These are phyloP conservation scores for Exophiala sp. DNA, from an alignment of 2,329 filamentous ascomycete species.

Conservation along the genomic window DNA sequence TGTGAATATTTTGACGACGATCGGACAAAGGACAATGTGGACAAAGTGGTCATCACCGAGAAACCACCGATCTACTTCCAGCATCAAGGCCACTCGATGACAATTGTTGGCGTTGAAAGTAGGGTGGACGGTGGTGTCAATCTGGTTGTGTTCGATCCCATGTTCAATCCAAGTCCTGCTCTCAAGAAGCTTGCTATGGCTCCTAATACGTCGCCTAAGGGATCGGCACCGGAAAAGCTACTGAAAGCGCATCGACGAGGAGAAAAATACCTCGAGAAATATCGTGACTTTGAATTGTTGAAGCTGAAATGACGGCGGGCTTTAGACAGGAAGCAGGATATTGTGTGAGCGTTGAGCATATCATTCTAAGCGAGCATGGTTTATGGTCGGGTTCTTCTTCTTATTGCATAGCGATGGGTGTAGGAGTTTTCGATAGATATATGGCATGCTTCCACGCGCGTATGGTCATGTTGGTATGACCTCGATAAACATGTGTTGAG, in stretches of 20 bases:
- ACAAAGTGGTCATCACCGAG: constrained; percentile 67
- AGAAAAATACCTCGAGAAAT: constrained; percentile 63
- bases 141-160: constrained; percentile 84
- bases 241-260: constrained; percentile 73
- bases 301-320: constrained; percentile 48
- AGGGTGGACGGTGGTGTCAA: constrained; percentile 59
- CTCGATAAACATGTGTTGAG: no score
- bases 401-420: constrained; percentile 16
- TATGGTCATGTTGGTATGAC: no score
- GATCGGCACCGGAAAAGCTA: constrained; percentile 50
- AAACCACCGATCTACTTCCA: constrained; percentile 88
- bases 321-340: not conserved
- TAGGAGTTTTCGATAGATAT: not conserved
- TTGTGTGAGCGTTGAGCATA: not conserved
- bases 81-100: constrained; percentile 83
- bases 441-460: no score
- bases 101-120: constrained; percentile 79
- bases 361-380: constrained; percentile 1
- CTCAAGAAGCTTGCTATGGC: constrained; percentile 54
- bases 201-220: constrained; percentile 38
- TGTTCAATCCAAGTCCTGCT: constrained; percentile 65
- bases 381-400: not conserved
- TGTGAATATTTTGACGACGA: constrained; percentile 67
- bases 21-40: constrained; percentile 43
- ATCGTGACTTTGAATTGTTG: constrained; percentile 75